Conservation (phyloP, 176 grass and related monocot species). For the Tillandsia leiboldiana region DNA sequence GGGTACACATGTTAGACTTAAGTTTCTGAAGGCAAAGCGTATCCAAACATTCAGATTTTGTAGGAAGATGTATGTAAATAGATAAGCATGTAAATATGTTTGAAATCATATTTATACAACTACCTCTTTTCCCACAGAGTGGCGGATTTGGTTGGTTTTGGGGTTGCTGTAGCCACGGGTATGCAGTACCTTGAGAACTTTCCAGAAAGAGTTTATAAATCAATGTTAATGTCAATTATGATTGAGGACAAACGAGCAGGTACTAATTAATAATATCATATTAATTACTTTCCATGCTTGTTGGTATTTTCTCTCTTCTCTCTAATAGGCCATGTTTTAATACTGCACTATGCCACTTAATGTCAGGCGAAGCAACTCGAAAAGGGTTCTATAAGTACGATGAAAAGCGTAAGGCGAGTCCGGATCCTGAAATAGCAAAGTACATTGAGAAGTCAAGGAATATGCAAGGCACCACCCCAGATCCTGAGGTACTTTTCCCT, state of each 20-base stretch:
- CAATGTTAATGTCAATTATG: slow-evolving; percentile 78
- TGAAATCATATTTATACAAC: not conserved
- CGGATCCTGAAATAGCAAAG: slow-evolving; percentile 66
- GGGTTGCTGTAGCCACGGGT: slow-evolving; percentile 64
- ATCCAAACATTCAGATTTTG: not conserved
- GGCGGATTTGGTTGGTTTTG: slow-evolving; percentile 84
- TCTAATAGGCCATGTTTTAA: not conserved
- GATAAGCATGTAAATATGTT: not conserved
- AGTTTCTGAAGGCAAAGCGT: not conserved
- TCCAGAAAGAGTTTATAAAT: slow-evolving; percentile 80
- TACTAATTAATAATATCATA: slow-evolving; percentile 14
- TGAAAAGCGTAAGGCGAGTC: slow-evolving; percentile 70
- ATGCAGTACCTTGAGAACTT: slow-evolving; percentile 84
- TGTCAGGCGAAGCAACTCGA: slow-evolving; percentile 55
- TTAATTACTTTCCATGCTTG: not conserved
- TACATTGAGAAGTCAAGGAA: slow-evolving; percentile 74
- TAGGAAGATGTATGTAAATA: not conserved
- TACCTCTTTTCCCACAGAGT: slow-evolving; percentile 28
- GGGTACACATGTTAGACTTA: not conserved
- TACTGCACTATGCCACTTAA: not conserved
- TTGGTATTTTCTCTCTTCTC: not conserved
- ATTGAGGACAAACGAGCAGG: slow-evolving; percentile 74
- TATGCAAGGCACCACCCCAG: slow-evolving; percentile 53
- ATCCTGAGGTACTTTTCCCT: slow-evolving; percentile 55
- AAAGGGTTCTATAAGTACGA: slow-evolving; percentile 98